A percentile compares a stretch with the other conserved stretches of the same genome.
Evolutionary conservation across 495 filamentous ascomycete species (phyloP).

Genomic region (Aspergillus affinis): DNA sequence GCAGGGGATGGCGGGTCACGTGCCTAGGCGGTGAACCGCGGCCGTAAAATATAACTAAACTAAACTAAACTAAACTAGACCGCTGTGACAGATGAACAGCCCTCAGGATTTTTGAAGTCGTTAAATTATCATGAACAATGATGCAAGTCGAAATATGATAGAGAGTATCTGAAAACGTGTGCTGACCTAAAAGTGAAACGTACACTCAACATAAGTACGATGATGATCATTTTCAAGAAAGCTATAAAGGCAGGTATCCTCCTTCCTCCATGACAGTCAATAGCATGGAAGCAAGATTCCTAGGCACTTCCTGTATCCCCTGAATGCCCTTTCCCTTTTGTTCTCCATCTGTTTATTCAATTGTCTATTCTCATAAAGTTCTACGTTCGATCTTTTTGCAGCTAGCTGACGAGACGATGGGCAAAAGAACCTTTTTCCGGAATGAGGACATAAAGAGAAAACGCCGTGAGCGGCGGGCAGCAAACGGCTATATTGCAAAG

Average conservation of each 20-base stretch:
- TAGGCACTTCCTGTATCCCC: neutral
- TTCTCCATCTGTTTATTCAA: too few relatives aligned
- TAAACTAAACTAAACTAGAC: neutral
- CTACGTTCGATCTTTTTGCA: slow-evolving; percentile 1
- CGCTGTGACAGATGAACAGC: slow-evolving; percentile 7
- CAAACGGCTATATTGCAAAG: too few relatives aligned
- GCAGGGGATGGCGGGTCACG: too few relatives aligned
- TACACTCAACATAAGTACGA: slow-evolving; percentile 5
- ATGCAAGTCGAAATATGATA: slow-evolving; percentile 7
- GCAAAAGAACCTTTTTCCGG: neutral
- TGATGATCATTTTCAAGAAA: neutral
- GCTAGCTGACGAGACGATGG: too few relatives aligned
- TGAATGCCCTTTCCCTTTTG: too few relatives aligned
- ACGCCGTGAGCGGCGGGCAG: too few relatives aligned
- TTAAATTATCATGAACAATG: slow-evolving; percentile 7
- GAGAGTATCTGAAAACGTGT: slow-evolving; percentile 4
- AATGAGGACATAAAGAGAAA: neutral
- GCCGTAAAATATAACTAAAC: too few relatives aligned
- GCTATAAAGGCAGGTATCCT: too few relatives aligned
- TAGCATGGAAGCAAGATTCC: slow-evolving; percentile 8
- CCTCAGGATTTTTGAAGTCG: slow-evolving; percentile 4
- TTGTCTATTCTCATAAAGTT: slow-evolving; percentile 1
- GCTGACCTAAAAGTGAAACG: slow-evolving; percentile 5
- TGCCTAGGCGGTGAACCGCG: too few relatives aligned
- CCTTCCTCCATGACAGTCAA: slow-evolving; percentile 4